Evolutionary conservation across 106 monocot species (phyloP).

Genomic region (Dioscorea alata): DNA sequence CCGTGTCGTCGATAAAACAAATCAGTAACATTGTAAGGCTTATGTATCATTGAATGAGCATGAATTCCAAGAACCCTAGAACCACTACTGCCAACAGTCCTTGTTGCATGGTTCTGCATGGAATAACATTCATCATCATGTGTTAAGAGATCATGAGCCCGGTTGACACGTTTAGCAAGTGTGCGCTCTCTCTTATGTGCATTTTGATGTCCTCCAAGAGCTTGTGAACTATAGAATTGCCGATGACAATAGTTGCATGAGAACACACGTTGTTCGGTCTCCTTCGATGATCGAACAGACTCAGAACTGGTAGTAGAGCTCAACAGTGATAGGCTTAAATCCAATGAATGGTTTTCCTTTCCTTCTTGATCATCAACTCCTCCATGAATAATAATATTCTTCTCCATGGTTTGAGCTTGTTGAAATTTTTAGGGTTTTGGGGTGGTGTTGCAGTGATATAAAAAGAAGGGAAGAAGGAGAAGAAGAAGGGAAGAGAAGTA

Average conservation of each 20-base stretch:
- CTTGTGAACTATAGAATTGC: slow-evolving; percentile 13
- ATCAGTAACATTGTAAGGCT: background rate
- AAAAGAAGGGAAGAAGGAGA: too few species aligned
- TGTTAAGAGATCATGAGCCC: background rate
- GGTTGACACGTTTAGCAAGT: slow-evolving; percentile 1
- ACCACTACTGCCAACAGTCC: background rate
- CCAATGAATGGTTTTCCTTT: background rate
- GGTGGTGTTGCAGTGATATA: too few species aligned
- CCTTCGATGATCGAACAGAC: background rate
- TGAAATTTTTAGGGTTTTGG: too few species aligned
- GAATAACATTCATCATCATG: background rate
- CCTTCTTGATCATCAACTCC: background rate
- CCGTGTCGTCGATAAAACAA: background rate
- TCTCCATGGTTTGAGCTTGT: too few species aligned
- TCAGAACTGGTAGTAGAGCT: background rate
- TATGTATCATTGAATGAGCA: background rate
- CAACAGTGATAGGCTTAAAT: slow-evolving; percentile 4
- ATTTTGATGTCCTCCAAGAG: slow-evolving; percentile 18
- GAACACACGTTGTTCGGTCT: slow-evolving; percentile 7
- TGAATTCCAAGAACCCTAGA: slow-evolving; percentile 1
- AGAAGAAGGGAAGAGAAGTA: too few species aligned
- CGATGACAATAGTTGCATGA: slow-evolving; percentile 15
- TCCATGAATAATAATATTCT: background rate
- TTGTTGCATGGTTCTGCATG: background rate
- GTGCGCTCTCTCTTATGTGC: slow-evolving; percentile 19